phyloP scores from a whole-genome alignment of 2,329 filamentous ascomycete species.

The Trichoderma atroviride region DNA sequence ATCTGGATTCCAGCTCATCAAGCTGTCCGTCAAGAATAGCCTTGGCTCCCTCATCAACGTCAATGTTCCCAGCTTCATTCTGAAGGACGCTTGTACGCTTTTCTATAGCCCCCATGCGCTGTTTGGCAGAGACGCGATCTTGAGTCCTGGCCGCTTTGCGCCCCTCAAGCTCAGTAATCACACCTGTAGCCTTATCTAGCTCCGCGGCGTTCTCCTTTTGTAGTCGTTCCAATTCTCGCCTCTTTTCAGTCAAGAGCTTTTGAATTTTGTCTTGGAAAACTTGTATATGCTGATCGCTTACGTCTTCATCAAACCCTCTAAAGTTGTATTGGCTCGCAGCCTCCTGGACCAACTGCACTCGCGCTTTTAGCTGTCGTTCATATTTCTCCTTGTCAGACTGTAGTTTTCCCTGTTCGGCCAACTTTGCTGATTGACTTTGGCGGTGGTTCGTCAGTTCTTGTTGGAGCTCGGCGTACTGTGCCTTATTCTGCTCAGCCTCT shows the following conservation, averaged over 20 bases:
- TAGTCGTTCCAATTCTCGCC: constrained; percentile 72
- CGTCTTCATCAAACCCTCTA: constrained; percentile 78
- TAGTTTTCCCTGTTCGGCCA: constrained; percentile 72
- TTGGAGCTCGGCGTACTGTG: constrained; percentile 68
- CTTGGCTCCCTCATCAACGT: constrained; percentile 83
- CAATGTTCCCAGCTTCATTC: constrained; percentile 68
- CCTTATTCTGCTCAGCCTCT: constrained; percentile 64
- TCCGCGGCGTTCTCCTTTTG: constrained; percentile 75
- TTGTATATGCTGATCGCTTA: constrained; percentile 72
- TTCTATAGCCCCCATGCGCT: constrained; percentile 74
- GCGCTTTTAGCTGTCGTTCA: constrained; percentile 73
- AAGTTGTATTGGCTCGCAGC: constrained; percentile 77
- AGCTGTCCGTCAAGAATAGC: constrained; percentile 75
- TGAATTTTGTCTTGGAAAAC: constrained; percentile 78
- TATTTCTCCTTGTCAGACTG: constrained; percentile 87
- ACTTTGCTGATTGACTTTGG: constrained; percentile 53
- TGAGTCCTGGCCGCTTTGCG: constrained; percentile 72
- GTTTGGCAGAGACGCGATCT: constrained; percentile 71
- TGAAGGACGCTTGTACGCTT: constrained; percentile 69
- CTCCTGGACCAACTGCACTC: constrained; percentile 75
- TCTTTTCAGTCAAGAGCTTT: constrained; percentile 77
- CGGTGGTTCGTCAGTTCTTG: constrained; percentile 49
- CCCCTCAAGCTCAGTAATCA: constrained; percentile 73
- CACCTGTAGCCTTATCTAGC: constrained; percentile 69
- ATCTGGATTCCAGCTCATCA: constrained; percentile 65